These are phyloP conservation scores for Verticillium alfalfae DNA, from an alignment of 2,329 filamentous ascomycete species.

Conservation along the genomic window DNA sequence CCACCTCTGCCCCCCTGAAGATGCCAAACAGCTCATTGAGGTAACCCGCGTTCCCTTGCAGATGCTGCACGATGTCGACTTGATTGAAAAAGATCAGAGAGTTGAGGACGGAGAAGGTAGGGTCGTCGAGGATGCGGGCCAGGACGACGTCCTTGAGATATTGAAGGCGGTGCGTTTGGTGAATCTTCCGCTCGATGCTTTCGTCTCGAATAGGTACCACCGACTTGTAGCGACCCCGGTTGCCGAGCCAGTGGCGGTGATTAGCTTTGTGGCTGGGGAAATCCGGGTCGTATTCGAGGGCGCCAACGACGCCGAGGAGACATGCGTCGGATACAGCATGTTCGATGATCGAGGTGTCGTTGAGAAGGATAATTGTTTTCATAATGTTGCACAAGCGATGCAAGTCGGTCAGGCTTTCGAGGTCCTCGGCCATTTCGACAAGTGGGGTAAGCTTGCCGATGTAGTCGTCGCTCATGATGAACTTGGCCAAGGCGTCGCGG, in stretches of 20 bases:
- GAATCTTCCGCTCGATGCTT: constrained; percentile 80
- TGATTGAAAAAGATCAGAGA: constrained; percentile 99
- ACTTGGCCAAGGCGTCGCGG: constrained; percentile 82
- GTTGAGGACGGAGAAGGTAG: constrained; percentile 95
- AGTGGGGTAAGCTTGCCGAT: constrained; percentile 81
- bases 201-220: constrained; percentile 88
- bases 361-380: constrained; percentile 91
- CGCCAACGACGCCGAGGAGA: constrained; percentile 87
- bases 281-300: constrained; percentile 95
- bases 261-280: constrained; percentile 98
- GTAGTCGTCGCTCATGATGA: constrained; percentile 79
- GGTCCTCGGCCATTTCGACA: constrained; percentile 83
- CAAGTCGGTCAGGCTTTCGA: constrained; percentile 80
- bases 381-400: constrained; percentile 96
- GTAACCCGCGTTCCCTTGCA: constrained; percentile 77
- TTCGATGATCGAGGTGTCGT: constrained; percentile 93
- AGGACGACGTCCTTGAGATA: constrained; percentile 99
- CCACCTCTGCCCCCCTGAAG: constrained; percentile 61
- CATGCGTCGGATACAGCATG: constrained; percentile 85
- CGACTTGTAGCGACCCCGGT: constrained; percentile 89
- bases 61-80: constrained; percentile 91
- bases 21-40: constrained; percentile 83
- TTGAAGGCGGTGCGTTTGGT: constrained; percentile 90
- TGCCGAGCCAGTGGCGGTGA: constrained; percentile 86
- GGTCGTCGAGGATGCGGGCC: constrained; percentile 91